These are phyloP conservation scores for Zelopaecilomyces penicillatus DNA, from an alignment of 2,329 filamentous ascomycete species.

Conservation along the genomic window DNA sequence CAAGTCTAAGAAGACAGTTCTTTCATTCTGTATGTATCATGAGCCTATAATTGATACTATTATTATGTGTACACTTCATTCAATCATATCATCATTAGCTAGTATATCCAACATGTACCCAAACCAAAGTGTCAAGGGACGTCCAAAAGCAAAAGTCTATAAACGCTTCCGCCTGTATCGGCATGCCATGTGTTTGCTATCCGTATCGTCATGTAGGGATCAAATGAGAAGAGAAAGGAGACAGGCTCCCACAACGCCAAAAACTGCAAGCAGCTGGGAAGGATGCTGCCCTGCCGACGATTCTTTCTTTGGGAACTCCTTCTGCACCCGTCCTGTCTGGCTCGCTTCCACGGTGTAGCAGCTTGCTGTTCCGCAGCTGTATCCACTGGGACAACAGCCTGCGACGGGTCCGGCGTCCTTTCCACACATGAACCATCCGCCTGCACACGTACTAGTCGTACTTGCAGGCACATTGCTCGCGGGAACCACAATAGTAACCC, in stretches of 20 bases:
- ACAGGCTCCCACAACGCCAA: neutral
- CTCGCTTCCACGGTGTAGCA: conserved; percentile 52
- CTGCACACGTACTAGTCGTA: conserved; percentile 53
- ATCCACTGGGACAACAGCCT: conserved; percentile 79
- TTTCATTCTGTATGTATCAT: too few relatives aligned
- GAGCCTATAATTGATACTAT: too few relatives aligned
- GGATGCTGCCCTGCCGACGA: neutral
- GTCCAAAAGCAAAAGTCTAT: too few relatives aligned
- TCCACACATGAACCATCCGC: conserved; percentile 70
- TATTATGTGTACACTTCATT: too few relatives aligned
- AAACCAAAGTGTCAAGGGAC: too few relatives aligned
- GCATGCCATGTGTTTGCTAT: too few relatives aligned
- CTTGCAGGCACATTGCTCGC: conserved; percentile 38
- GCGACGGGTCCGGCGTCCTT: conserved; percentile 50
- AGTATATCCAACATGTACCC: too few relatives aligned
- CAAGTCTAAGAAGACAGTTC: too few relatives aligned
- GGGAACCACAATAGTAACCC: conserved; percentile 63
- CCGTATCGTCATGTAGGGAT: neutral
- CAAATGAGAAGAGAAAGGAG: conserved; percentile 2
- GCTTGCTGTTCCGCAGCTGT: conserved; percentile 61
- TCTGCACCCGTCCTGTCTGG: conserved; percentile 49
- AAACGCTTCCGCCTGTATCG: too few relatives aligned
- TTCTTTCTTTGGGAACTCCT: conserved; percentile 34
- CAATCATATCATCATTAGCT: too few relatives aligned
- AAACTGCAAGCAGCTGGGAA: neutral